Evolutionary conservation across 306 rosid species (phyloP), one percentile per base, ranked within the genome.

Genomic region (Sesbania bispinosa): DNA sequence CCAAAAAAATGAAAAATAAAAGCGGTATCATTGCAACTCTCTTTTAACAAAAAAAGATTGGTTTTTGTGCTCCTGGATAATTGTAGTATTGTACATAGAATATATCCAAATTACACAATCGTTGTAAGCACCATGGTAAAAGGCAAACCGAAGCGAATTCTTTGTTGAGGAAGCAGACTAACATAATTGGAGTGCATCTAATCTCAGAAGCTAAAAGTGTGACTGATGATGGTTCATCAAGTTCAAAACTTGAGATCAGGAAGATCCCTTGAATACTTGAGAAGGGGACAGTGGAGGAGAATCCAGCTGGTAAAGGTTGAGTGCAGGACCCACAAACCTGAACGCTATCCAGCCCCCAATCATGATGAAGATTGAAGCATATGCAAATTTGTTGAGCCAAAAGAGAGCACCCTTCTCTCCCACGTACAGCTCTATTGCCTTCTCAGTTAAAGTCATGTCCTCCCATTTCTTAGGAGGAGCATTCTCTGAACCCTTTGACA

Each of bases 371-470:
- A 94, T 94, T 0, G 99, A 90, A 59, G 98, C 98, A 60, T 90
- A 94, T 2, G 98, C 98, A 71, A 89, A 87, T 73, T 94, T 90
- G 68, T 93, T 93, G 32, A 93, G 90, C 97, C 97, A 88, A 52
- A 77, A 93, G 13, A 93, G 81, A n/a, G 76, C 7, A 23, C 99
- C 99, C 69, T 86, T 94, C 69, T 94, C 99, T 11, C 99, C 99
- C 74, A 89, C 29, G 23, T 91, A 94, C 6, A 89, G 77, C 67
- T 91, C 99, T 21, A 71, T 4, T 2, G 91, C 96, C 67, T 94
- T 89, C 86, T 94, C 99, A 1, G 55, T 26, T 0, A 89, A n/a
- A 57, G 10, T 86, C 99, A 94, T 94, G 0, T 94, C 96, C 62
- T 86, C 97, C 99, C 99, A 91, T 72, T 88, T 91, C 89, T 90